A percentile compares a stretch with the other conserved stretches of the same genome.
phyloP scores from a whole-genome alignment of 2,329 filamentous ascomycete species.

The Neofusicoccum laricinum region DNA sequence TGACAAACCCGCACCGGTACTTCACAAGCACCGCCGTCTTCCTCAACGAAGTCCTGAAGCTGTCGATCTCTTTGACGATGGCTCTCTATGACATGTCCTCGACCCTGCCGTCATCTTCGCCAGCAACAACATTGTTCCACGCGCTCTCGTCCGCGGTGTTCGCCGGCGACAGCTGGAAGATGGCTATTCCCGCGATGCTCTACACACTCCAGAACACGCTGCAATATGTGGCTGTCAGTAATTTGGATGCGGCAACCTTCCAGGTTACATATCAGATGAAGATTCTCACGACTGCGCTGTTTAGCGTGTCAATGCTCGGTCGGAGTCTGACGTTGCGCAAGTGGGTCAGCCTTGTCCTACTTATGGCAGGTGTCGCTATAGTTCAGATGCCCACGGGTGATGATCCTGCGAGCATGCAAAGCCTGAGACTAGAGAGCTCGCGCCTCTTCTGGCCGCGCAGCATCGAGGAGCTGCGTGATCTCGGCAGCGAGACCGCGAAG shows the following conservation, averaged over 20 bases:
- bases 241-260: slow-evolving; percentile 88
- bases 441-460: slow-evolving; percentile 71
- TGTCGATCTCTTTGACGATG: slow-evolving; percentile 80
- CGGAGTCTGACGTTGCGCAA: slow-evolving; percentile 67
- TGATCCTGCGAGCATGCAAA: slow-evolving; percentile 51
- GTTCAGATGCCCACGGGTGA: slow-evolving; percentile 72
- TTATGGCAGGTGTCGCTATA: slow-evolving; percentile 79
- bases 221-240: slow-evolving; percentile 87
- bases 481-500: slow-evolving; percentile 50
- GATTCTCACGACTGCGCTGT: slow-evolving; percentile 85
- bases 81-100: slow-evolving; percentile 83
- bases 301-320: slow-evolving; percentile 75
- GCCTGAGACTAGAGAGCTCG: slow-evolving; percentile 59
- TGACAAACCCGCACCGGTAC: slow-evolving; percentile 78
- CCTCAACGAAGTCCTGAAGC: slow-evolving; percentile 87
- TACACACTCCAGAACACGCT: slow-evolving; percentile 93
- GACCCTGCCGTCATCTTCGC: slow-evolving; percentile 72
- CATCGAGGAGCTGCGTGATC: slow-evolving; percentile 70
- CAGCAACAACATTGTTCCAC: slow-evolving; percentile 74
- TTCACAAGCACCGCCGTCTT: slow-evolving; percentile 93
- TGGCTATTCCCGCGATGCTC: slow-evolving; percentile 81
- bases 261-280: slow-evolving; percentile 93
- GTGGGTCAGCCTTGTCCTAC: slow-evolving; percentile 75
- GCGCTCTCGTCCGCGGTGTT: slow-evolving; percentile 80
- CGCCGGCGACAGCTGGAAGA: slow-evolving; percentile 88